phyloP scores from a whole-genome alignment of 257 asterid genomes.

The Capsicum baccatum region DNA sequence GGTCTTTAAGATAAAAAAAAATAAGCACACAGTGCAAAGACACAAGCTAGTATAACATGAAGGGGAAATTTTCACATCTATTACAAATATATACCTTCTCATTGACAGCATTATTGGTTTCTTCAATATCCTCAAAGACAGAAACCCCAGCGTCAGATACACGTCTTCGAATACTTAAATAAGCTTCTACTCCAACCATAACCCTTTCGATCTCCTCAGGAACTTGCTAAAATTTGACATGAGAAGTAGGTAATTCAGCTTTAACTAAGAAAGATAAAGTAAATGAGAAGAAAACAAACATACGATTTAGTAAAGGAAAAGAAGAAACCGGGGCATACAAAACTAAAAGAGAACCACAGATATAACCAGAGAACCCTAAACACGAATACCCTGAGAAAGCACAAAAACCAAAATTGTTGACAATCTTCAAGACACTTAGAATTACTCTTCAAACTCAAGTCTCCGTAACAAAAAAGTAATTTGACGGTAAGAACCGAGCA shows the following conservation, averaged over 20 bases:
- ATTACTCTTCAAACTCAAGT: background rate
- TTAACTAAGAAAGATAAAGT: background rate
- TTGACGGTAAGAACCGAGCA: background rate
- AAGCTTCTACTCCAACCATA: constrained; percentile 91
- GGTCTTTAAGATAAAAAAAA: background rate
- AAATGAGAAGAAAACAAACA: background rate
- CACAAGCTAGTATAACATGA: constrained; percentile 23
- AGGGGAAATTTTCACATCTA: constrained; percentile 13
- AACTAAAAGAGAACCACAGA: background rate
- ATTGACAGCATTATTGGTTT: constrained; percentile 51
- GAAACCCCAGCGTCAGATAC: constrained; percentile 82
- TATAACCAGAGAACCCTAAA: background rate
- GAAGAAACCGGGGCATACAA: background rate
- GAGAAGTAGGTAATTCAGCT: constrained; percentile 10
- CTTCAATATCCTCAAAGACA: constrained; percentile 64
- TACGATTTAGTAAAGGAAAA: background rate
- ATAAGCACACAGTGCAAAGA: constrained; percentile 17
- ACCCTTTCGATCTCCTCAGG: constrained; percentile 98
- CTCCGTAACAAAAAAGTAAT: background rate
- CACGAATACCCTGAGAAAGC: background rate
- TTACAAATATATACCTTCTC: constrained; percentile 65
- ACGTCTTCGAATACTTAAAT: constrained; percentile 89
- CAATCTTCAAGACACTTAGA: constrained; percentile 19
- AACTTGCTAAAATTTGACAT: constrained; percentile 71
- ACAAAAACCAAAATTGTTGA: constrained; percentile 13